Evolutionary conservation across 176 grass and related monocot genomes (phyloP), one percentile per base, ranked within the genome.

Genomic region (Avena eriantha): DNA sequence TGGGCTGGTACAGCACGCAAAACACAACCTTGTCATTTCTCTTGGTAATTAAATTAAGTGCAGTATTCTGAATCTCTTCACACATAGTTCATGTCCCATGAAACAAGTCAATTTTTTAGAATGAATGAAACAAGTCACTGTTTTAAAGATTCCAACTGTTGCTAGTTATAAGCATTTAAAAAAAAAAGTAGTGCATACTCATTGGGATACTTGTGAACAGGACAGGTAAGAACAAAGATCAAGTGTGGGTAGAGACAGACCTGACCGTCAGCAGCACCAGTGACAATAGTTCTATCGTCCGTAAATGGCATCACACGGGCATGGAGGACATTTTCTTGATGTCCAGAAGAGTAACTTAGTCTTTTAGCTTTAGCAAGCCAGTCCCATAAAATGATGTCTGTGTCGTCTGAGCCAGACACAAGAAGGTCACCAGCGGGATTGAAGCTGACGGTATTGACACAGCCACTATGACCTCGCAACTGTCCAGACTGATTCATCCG

Each of bases 341-440:
- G 95, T 13, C 95, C 95, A 73, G 95, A 98, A 87, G 81, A 73
- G 86, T 95, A 98, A 39, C 71, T 76, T 4, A 98, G 53, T 34
- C 19, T 92, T 77, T 92, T 93, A 17, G 61, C 53, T 88, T 87
- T 90, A 67, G 86, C 70, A 68, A 82, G 50, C 95, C 95, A 98
- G 78, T 98, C 84, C 95, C 95, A 98, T n/a, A 98, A 55, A 65
- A 93, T 86, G 72, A 98, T 93, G 45, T 93, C 23, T 3, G 73
- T 98, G 77, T 93, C 95, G 13, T 98, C 93, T 8, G 93, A 98
- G 56, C 93, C 93, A 22, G 95, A 95, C 61, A 98, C 91, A 31
- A 98, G 93, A 17, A 93, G 19, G 69, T 90, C 87, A 41, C 95
- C 95, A 68, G 57, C 59, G 71, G 76, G 86, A 73, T 92, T 95